Evolutionary conservation across 805 yeast genomes (phyloP).

Genomic region (Kuraishia piskuri): DNA sequence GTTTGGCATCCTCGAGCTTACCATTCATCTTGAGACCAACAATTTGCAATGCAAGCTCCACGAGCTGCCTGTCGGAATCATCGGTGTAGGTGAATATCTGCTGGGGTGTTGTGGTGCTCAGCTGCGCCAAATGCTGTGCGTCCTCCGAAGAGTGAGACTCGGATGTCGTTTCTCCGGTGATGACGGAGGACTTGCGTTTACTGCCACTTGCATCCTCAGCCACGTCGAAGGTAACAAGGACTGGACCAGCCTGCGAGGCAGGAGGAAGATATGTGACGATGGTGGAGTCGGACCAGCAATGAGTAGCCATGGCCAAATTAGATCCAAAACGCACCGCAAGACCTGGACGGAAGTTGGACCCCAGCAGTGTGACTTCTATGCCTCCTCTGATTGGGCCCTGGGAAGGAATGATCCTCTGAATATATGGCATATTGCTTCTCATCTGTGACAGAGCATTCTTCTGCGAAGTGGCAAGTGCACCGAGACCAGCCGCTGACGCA

Average conservation of each 20-base stretch:
- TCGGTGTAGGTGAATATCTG: conserved; percentile 86
- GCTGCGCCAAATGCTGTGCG: conserved; percentile 7
- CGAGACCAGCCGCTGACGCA: not conserved
- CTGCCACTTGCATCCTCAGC: conserved; percentile 10
- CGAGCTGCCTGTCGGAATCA: conserved; percentile 90
- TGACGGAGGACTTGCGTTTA: conserved; percentile 4
- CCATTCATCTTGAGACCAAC: conserved; percentile 98
- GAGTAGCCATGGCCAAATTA: conserved; percentile 71
- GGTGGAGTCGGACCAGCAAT: conserved; percentile 93
- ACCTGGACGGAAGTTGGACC: conserved; percentile 79
- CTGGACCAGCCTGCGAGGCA: conserved; percentile 83
- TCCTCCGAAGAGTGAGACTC: conserved; percentile 1
- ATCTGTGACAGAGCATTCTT: conserved; percentile 1
- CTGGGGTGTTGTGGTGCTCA: conserved; percentile 19
- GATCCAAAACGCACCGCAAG: conserved; percentile 82
- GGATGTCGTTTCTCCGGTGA: conserved; percentile 3
- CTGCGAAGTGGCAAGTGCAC: not conserved
- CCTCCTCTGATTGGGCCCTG: conserved; percentile 97
- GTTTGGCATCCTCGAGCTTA: conserved; percentile 86
- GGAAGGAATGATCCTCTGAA: conserved; percentile 87
- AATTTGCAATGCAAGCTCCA: conserved; percentile 91
- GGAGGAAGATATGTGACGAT: conserved; percentile 94
- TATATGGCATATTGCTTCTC: conserved; percentile 34
- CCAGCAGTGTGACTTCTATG: conserved; percentile 85
- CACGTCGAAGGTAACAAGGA: conserved; percentile 69